Percentiles rank a stretch among this genome's conserved stretches.
Conservation (phyloP, 345 rosid genomes). For the Eucalyptus camaldulensis region DNA sequence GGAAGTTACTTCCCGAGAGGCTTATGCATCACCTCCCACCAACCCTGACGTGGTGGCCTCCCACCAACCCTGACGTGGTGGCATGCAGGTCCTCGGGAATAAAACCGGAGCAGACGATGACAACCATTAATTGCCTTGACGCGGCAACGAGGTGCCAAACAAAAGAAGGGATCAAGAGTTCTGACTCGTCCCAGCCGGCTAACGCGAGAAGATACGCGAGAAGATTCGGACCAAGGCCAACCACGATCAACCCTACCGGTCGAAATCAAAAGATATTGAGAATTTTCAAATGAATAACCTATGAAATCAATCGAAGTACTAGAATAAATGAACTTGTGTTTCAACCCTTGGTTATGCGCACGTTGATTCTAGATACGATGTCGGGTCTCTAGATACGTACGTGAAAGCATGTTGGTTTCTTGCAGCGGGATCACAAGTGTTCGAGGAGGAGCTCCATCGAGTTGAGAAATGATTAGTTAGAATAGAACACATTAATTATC, state of each 20-base stretch:
- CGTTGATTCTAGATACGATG: neutral
- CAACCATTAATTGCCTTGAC: too few relatives aligned
- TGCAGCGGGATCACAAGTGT: neutral
- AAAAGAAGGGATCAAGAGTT: neutral
- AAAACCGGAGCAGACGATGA: too few relatives aligned
- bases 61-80: neutral
- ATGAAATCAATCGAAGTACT: neutral
- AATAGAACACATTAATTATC: too few relatives aligned
- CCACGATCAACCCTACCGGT: neutral
- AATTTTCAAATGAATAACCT: neutral
- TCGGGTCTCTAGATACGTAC: neutral
- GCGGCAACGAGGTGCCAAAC: neutral
- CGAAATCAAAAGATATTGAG: neutral
- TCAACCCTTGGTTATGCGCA: neutral
- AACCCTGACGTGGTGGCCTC: neutral
- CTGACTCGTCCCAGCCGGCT: neutral
- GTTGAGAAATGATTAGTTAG: neutral
- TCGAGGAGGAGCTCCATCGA: neutral
- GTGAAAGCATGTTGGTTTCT: neutral
- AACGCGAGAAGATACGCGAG: neutral
- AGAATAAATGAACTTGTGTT: neutral
- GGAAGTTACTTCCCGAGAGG: neutral
- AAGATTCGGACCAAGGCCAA: neutral
- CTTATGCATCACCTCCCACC: neutral
- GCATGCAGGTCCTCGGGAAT: too few relatives aligned